Conservation (phyloP, 371 early-diverging fungal species). For the Rhizopus sp. region DNA sequence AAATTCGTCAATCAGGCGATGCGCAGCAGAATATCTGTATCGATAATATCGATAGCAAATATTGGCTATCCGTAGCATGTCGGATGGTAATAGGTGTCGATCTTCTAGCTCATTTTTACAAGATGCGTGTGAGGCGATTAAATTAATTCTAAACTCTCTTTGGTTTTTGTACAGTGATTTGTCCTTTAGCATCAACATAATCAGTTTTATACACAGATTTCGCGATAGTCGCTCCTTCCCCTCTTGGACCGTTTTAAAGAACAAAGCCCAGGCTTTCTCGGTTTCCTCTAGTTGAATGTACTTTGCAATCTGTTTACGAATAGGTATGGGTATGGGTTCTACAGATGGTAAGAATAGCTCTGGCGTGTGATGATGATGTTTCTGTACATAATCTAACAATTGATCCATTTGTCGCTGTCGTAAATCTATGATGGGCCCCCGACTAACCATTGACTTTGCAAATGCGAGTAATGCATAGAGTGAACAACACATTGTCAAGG, state of each 20-base stretch:
- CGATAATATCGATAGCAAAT: conserved; percentile 26
- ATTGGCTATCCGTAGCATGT: conserved; percentile 28
- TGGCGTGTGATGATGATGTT: conserved; percentile 14
- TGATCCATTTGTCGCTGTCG: conserved; percentile 37
- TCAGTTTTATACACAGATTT: conserved; percentile 27
- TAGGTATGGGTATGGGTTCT: conserved; percentile 30
- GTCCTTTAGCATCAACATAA: conserved; percentile 28
- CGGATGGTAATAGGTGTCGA: conserved; percentile 24
- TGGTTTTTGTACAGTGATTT: conserved; percentile 23
- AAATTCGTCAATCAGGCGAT: conserved; percentile 22
- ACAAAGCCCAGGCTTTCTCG: conserved; percentile 26
- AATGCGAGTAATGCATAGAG: conserved; percentile 40
- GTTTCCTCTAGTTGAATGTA: conserved; percentile 19
- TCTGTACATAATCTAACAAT: conserved; percentile 33
- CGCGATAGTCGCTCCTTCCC: conserved; percentile 19
- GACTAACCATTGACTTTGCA: conserved; percentile 24
- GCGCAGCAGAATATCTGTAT: conserved; percentile 4
- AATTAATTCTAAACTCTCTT: conserved; percentile 15
- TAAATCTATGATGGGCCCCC: conserved; percentile 9
- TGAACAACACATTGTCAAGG: conserved; percentile 29
- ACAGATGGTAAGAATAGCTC: conserved; percentile 26
- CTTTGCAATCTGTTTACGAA: conserved; percentile 29
- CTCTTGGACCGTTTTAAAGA: conserved; percentile 26
- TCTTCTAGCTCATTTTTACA: conserved; percentile 18
- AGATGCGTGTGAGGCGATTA: conserved; percentile 29